Evolutionary conservation across 768 basidiomycete genomes (phyloP), one percentile per base, ranked within the genome.

Genomic region (Xerocomellus dryophilus): DNA sequence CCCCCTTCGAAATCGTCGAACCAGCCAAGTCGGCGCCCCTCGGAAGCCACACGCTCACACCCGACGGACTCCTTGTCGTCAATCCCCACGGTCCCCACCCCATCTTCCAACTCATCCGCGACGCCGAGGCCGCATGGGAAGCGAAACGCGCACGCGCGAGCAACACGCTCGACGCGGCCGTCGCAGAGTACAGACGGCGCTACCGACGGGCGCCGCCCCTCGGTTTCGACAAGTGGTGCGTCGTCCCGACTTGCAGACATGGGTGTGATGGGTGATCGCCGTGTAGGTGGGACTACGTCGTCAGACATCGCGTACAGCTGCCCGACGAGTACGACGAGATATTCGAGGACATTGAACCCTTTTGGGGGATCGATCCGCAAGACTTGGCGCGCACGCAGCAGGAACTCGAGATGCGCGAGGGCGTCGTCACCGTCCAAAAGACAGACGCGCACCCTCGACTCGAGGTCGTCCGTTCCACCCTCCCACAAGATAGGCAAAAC

Each of bases 291-390:
- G 57, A 67, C 20, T 79, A 75, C 51, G 73, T 73, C 7, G 64
- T 68, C n/a, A 57, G 59, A 46, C 57, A 79, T 54, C 56, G 69
- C 27, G 69, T 79, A 2, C 72, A 69, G 40, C 66, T 79, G 1
- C 73, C 71, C 15, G 78, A 79, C 54, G 77, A 79, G 50, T 79
- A 79, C 43, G 77, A 79, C 61, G 75, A 76, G 54, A 78, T 78
- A 45, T 59, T 67, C 50, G 56, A 63, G 7, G 69, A 76, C 47
- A 53, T 78, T 9, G 67, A 70, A 23, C 70, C 72, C 0, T 75
- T 67, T 59, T 73, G 67, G 66, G 76, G 71, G 0, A 59, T 78
- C 43, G 58, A 66, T 32, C 73, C 74, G 0, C n/a, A 41, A 1
- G 62, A 64, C 2, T 39, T 75, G 15, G 64, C 59, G 0, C 42